phyloP scores from a whole-genome alignment of 495 filamentous ascomycete genomes.

The Glutinoglossum americanum region DNA sequence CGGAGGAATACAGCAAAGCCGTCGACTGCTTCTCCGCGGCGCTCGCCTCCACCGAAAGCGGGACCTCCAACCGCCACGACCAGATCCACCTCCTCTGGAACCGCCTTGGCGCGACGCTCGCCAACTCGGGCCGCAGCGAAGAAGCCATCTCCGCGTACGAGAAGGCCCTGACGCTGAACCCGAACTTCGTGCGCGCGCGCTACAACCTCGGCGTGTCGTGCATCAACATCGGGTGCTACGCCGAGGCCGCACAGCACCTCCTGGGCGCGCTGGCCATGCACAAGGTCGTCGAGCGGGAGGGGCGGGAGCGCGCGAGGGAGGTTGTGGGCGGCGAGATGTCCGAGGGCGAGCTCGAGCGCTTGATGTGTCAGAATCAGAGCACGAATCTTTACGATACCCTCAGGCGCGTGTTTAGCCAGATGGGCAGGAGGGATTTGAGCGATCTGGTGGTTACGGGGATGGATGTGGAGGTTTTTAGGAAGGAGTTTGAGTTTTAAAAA shows the following conservation, averaged over 20 bases:
- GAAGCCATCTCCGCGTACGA: constrained; percentile 96
- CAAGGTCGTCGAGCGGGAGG: constrained; percentile 72
- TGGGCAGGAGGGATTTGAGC: constrained; percentile 70
- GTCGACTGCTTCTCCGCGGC: constrained; percentile 95
- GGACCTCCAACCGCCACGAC: constrained; percentile 46
- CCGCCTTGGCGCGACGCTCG: constrained; percentile 83
- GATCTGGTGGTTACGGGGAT: constrained; percentile 74
- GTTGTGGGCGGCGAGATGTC: constrained; percentile 41
- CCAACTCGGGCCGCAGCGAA: constrained; percentile 79
- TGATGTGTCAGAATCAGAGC: constrained; percentile 78
- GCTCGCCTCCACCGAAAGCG: constrained; percentile 58
- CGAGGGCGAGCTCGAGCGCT: constrained; percentile 52
- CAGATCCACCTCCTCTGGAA: constrained; percentile 95
- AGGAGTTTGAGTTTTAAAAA: constrained; percentile 61
- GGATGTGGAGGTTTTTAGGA: constrained; percentile 74
- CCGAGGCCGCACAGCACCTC: constrained; percentile 85
- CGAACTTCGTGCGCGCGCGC: constrained; percentile 88
- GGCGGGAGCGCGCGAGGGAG: constrained; percentile 59
- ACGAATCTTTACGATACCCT: constrained; percentile 91
- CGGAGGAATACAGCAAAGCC: constrained; percentile 92
- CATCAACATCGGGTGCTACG: constrained; percentile 92
- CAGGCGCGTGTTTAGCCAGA: constrained; percentile 78
- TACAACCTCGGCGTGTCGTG: constrained; percentile 94
- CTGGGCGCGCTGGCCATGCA: constrained; percentile 91
- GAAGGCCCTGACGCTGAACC: constrained; percentile 63